Evolutionary conservation across 1,284 basidiomycete genomes (phyloP).

Genomic region (Malassezia sp.): DNA sequence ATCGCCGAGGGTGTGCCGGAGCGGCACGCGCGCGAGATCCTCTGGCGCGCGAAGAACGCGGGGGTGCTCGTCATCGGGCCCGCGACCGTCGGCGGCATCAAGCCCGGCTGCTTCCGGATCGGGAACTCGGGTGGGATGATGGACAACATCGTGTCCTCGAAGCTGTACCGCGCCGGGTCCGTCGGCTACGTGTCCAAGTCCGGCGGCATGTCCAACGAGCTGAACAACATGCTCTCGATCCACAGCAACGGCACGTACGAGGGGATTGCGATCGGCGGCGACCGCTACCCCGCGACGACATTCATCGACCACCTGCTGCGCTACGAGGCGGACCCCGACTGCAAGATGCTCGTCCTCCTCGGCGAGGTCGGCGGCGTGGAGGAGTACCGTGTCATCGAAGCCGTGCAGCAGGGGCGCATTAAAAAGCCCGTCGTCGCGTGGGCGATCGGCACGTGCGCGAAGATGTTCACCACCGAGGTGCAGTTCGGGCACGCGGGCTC

Average conservation of each 20-base stretch:
- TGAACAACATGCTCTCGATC: conserved; percentile 97
- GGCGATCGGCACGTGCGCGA: conserved; percentile 98
- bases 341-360: conserved; percentile 96
- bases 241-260: conserved; percentile 98
- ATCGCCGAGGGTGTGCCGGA: conserved; percentile 99
- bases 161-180: conserved; percentile 93
- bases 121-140: conserved; percentile 99
- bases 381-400: conserved; percentile 97
- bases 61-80: conserved; percentile 91
- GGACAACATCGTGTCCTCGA: conserved; percentile 98
- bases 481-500: conserved; percentile 98
- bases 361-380: conserved; percentile 98
- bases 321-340: conserved; percentile 91
- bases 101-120: conserved; percentile 98
- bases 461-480: conserved; percentile 99
- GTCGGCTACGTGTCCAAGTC: conserved; percentile 99
- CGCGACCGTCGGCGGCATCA: conserved; percentile 97
- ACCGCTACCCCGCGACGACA: conserved; percentile 93
- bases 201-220: conserved; percentile 99
- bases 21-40: conserved; percentile 88
- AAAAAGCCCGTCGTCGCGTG: conserved; percentile 98
- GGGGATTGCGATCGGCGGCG: conserved; percentile 98
- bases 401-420: conserved; percentile 84
- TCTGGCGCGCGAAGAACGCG: conserved; percentile 75
- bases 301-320: conserved; percentile 98